A percentile compares a stretch with the other conserved stretches of the same genome.
Evolutionary conservation across 164 flowering plant genomes (phyloP).

Genomic region (Umbellularia californica): DNA sequence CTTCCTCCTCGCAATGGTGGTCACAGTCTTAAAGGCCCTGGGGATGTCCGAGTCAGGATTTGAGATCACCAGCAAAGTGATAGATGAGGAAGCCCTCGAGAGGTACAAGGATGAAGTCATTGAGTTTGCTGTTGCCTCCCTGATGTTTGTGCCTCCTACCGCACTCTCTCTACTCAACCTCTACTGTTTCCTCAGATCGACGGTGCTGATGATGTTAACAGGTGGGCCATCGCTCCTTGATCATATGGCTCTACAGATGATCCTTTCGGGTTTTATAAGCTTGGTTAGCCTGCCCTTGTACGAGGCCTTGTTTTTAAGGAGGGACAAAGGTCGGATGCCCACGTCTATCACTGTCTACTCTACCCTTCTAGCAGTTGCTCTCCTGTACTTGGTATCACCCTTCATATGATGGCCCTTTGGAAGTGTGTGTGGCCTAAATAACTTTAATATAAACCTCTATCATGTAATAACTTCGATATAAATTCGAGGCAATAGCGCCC

Average conservation of each 20-base stretch:
- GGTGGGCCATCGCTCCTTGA: conserved; percentile 7
- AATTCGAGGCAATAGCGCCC: too few relatives aligned
- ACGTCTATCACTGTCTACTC: conserved; percentile 21
- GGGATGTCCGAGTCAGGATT: conserved; percentile 39
- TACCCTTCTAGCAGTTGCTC: neutral
- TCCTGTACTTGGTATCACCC: conserved; percentile 11
- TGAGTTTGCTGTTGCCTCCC: conserved; percentile 38
- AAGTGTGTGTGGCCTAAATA: neutral
- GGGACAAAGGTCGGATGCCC: conserved; percentile 29
- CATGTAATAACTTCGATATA: neutral
- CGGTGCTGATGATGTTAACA: neutral
- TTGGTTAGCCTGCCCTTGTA: conserved; percentile 24
- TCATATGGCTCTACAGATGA: conserved; percentile 19
- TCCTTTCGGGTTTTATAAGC: conserved; percentile 21
- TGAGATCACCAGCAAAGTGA: conserved; percentile 34
- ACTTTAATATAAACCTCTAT: neutral
- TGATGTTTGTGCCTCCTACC: conserved; percentile 31
- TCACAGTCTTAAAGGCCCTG: conserved; percentile 22
- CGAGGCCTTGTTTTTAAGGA: conserved; percentile 28
- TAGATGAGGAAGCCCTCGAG: conserved; percentile 29
- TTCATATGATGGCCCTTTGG: conserved; percentile 6
- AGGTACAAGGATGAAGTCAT: conserved; percentile 43
- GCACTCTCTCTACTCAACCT: conserved; percentile 33
- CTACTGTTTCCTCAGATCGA: conserved; percentile 14
- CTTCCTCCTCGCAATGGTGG: conserved; percentile 31